phyloP scores from a whole-genome alignment of 106 monocot genomes.

The Dioscorea zingiberensis region DNA sequence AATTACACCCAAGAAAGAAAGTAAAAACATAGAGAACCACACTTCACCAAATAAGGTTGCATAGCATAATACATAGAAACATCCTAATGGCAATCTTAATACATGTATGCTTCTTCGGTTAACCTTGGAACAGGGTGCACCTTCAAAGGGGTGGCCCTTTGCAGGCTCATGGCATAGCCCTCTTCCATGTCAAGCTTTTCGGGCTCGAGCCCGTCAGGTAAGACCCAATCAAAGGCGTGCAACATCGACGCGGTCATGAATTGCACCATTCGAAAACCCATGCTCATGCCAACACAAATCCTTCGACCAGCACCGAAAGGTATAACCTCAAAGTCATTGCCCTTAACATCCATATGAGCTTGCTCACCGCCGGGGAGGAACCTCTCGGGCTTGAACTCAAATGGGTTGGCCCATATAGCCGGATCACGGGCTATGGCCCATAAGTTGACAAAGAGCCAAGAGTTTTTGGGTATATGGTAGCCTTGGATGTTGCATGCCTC shows the following conservation, averaged over 20 bases:
- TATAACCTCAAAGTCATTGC: background rate
- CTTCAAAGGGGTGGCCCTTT: too few species aligned
- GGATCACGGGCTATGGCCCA: slow-evolving; percentile 7
- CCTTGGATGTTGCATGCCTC: background rate
- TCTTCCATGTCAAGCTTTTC: slow-evolving; percentile 41
- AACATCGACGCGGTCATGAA: slow-evolving; percentile 34
- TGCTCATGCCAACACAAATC: slow-evolving; percentile 27
- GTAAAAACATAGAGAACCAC: too few species aligned
- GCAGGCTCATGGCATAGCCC: too few species aligned
- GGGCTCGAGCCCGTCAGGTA: slow-evolving; percentile 13
- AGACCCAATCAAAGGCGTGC: slow-evolving; percentile 34
- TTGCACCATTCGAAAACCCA: slow-evolving; percentile 38
- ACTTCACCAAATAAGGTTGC: too few species aligned
- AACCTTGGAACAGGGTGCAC: too few species aligned
- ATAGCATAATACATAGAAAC: too few species aligned
- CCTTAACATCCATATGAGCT: background rate
- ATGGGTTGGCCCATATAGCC: background rate
- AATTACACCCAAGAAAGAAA: too few species aligned
- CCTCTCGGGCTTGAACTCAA: background rate
- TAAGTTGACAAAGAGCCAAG: background rate
- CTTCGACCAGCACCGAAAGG: slow-evolving; percentile 4
- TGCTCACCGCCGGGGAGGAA: slow-evolving; percentile 4
- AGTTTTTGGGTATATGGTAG: background rate
- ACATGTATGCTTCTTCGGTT: too few species aligned
- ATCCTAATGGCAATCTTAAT: too few species aligned